These are phyloP conservation scores for Styphnolobium japonicum DNA, from an alignment of 306 rosid species.

Conservation along the genomic window DNA sequence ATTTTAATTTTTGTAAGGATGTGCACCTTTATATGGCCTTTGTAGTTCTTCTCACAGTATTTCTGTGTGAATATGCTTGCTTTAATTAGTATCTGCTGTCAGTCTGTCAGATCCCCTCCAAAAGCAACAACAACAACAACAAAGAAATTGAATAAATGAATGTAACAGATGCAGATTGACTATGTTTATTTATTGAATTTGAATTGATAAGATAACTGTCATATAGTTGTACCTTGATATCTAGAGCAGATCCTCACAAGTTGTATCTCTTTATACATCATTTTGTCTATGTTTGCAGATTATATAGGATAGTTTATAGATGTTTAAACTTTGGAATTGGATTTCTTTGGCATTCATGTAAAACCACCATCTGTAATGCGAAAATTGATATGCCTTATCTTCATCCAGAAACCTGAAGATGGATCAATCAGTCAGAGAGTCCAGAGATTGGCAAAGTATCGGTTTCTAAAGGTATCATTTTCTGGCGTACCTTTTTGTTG, in stretches of 20 bases:
- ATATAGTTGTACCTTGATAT: background rate
- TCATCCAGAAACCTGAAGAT: slow-evolving; percentile 93
- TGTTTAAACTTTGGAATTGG: slow-evolving; percentile 15
- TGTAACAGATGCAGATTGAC: background rate
- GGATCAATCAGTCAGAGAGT: slow-evolving; percentile 96
- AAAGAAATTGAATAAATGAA: background rate
- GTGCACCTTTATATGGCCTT: background rate
- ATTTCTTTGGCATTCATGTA: slow-evolving; percentile 18
- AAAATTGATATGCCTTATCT: slow-evolving; percentile 21
- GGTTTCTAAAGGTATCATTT: slow-evolving; percentile 70
- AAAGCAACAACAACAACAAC: background rate
- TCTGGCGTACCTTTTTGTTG: slow-evolving; percentile 3
- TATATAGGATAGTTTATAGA: slow-evolving; percentile 3
- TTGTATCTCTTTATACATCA: background rate
- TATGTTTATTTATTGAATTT: background rate
- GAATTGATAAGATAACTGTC: background rate
- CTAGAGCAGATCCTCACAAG: background rate
- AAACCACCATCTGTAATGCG: background rate
- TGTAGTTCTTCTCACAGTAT: background rate
- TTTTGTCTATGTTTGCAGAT: background rate
- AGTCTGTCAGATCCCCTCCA: background rate
- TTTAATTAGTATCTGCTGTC: background rate
- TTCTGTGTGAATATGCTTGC: background rate
- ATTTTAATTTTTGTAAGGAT: background rate
- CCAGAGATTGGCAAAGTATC: slow-evolving; percentile 89